Evolutionary conservation across 306 rosid species (phyloP), one percentile per base, ranked within the genome.

Genomic region (Inga leiocalycina): DNA sequence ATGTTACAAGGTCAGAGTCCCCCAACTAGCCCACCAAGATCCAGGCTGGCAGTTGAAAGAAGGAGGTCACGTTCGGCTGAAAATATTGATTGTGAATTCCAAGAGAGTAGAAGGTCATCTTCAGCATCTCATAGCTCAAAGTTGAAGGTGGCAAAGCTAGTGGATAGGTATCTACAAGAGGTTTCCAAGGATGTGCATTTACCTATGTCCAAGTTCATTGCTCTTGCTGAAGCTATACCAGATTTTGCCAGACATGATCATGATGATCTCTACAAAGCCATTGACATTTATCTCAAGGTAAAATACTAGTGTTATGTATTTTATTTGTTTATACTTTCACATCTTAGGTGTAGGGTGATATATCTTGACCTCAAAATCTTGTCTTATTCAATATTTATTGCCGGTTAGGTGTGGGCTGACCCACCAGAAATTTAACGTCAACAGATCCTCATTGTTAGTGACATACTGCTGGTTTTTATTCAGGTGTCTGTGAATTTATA

Each of bases 261-360:
- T 84, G 98, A 94, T 84, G 97, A 94, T 64, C 89, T 94, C 77
- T 94, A 94, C 91, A 83, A 85, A 82, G 98, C 97, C 17, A 88
- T 91, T 87, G 98, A 94, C 90, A 86, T 82, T 83, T 94, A 88
- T 82, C 97, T 94, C 77, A 94, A 92, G 98, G 98, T 94, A 90
- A 67, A 89, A 69, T 74, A 41, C 27, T 48, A 8, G 13, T 64
- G 14, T 66, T 87, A 59, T 71, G 74, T n/a, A 70, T 69, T 39
- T 69, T 52, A 54, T 56, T 71, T 74, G 81, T 74, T 22, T 59
- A 59, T 59, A 67, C 49, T 79, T 72, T 90, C 84, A 85, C 24
- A 19, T 78, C 62, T 65, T 69, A 41, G 80, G 37, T 87, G 91
- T 85, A 90, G 91, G 90, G 92, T 88, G 92, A 92, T 82, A 87